Evolutionary conservation across 2,329 filamentous ascomycete genomes (phyloP), one percentile per base, ranked within the genome.

Genomic region (Pseudogymnoascus sp.): DNA sequence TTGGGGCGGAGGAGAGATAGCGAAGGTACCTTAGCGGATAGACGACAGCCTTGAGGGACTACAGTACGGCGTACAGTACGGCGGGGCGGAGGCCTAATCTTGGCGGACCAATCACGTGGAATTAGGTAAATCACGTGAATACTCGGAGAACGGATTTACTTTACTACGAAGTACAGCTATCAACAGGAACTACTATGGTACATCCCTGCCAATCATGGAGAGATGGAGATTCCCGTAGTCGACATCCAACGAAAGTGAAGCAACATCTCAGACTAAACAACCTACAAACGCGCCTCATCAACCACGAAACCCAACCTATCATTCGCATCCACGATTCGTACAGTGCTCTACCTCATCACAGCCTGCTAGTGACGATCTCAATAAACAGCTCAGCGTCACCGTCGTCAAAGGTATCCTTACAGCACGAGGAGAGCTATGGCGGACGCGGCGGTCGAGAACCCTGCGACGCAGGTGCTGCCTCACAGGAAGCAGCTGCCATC

Each of bases 401-500:
- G 42, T 48, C 42, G 41, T 44, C 41, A 44, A 44, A 12, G 13
- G 27, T 58, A 35, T 35, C 51, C 29, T 33, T 58, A 21, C 51
- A 58, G 29, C 29, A 21, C 10, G 10, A 59, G 55, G 51, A 59
- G 42, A 51, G 35, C 62, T 70, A 97, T 97, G 93, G 92, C 87
- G 76, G 91, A 96, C 81, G 85, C 91, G 74, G 83, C 89, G 71
- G 86, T 96, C 74, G 91, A 96, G 79, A 92, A 84, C 78, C 86
- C 91, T 73, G 81, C 83, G 75, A 89, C 86, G 81, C 84, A 81
- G 68, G 80, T 87, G 76, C 83, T 86, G 73, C 87, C 89, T 75
- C 89, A 92, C 78, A 92, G 89, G 81, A 95, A 91, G 81, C 81
- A 87, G 72, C 82, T 86, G 71, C 85, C 88, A 60, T 89, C 88